Base-by-base conservation (phyloP, 148 eudicot genomes). In the Gaultheria prostrata region DNA sequence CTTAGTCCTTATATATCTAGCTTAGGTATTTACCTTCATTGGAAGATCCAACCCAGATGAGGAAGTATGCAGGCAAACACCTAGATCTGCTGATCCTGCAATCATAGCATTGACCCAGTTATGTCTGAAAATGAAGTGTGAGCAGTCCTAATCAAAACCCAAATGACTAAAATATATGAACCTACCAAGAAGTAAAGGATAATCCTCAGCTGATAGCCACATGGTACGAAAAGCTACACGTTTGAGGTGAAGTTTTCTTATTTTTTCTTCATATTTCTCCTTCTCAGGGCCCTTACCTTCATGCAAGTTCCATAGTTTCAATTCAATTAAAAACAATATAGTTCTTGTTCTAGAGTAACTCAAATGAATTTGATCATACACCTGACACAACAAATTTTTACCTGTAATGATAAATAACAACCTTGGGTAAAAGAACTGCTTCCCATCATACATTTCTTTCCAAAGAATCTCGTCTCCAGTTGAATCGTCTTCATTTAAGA, bases 21-120 rank as follows among this genome's bases (percentile, higher is more conserved):
- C 67, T 21, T 61, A 12, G 26, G 70, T 24, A 63, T 24, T 24
- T 63, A 63, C 70, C 97, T 97, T 97, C 99, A 97, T 97, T 30
- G 99, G 99, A 76, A 97, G 94, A 89, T 97, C 99, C 92, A 97
- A 86, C 81, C 99, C 98, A 77, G 98, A 97, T 77, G 99, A 97
- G 50, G 99, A 97, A 79, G 99, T 97, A 90, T 94, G 99, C 83
- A 97, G 85, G 90, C 95, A 94, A 80, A 97, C 99, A 77, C 99
- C 99, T 71, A 97, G 89, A 87, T 97, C 99, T 56, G 99, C 97
- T 49, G 99, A 97, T 57, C 99, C 98, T 96, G 88, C 75, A 83
- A n/a, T 83, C 56, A 80, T 79, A 80, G 74, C 49, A 83, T 61
- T 30, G 13, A 65, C 46, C 24, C 30, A 82, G 15, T 53, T 59